Evolutionary conservation across 257 asterid species (phyloP).

Genomic region (Scutellaria minor): DNA sequence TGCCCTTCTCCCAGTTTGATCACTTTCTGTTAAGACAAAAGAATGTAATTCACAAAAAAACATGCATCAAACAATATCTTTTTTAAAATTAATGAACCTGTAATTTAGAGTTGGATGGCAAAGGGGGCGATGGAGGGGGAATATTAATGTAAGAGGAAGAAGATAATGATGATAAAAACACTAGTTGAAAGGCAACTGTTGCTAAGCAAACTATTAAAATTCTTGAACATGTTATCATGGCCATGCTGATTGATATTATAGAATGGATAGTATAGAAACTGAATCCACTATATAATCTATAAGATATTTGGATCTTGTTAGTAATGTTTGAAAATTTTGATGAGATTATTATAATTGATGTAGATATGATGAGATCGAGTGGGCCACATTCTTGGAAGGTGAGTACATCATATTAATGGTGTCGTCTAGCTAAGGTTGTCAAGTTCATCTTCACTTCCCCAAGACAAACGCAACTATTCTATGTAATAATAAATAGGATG

Average conservation of each 20-base stretch:
- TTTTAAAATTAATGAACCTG: constrained; percentile 43
- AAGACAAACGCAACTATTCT: too few relatives aligned
- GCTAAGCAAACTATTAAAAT: constrained; percentile 35
- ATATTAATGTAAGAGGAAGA: constrained; percentile 45
- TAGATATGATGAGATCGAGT: too few relatives aligned
- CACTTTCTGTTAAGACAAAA: constrained; percentile 45
- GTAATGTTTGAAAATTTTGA: too few relatives aligned
- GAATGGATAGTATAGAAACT: not conserved
- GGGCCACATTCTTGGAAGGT: too few relatives aligned
- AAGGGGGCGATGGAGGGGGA: constrained; percentile 42
- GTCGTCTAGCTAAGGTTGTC: too few relatives aligned
- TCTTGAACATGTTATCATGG: constrained; percentile 33
- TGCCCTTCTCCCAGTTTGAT: constrained; percentile 69
- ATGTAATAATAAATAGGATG: too few relatives aligned
- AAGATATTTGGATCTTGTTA: not conserved
- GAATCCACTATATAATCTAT: not conserved
- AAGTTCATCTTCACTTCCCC: too few relatives aligned
- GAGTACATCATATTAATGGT: too few relatives aligned
- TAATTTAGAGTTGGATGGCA: constrained; percentile 52
- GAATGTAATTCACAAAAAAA: too few relatives aligned
- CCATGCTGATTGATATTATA: not conserved
- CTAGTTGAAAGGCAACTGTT: constrained; percentile 46
- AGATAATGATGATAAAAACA: constrained; percentile 44
- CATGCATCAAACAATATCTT: too few relatives aligned
- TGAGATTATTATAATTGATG: too few relatives aligned